Conservation (phyloP, 2,329 filamentous ascomycete species). For the Penicillium sp. region DNA sequence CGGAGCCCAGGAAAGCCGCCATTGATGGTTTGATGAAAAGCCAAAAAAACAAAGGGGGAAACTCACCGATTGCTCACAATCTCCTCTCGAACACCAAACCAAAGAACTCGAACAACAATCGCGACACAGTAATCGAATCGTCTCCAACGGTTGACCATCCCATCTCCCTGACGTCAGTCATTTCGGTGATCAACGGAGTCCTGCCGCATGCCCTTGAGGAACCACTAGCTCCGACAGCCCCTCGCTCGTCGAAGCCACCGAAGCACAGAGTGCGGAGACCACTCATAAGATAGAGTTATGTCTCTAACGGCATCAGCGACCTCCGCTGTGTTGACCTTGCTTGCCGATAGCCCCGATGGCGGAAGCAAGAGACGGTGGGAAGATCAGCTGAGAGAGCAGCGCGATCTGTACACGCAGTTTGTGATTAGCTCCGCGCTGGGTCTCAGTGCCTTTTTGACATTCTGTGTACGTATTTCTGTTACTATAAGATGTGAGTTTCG, state of each 20-base stretch:
- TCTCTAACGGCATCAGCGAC: slow-evolving; percentile 31
- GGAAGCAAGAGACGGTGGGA: slow-evolving; percentile 25
- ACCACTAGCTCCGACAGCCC: slow-evolving; percentile 7
- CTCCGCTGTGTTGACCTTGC: slow-evolving; percentile 21
- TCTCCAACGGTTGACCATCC: not conserved
- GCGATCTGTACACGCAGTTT: slow-evolving; percentile 46
- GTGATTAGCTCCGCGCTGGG: slow-evolving; percentile 45
- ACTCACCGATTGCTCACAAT: not conserved
- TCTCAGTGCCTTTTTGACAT: slow-evolving; percentile 45
- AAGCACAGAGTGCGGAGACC: not conserved
- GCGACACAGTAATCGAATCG: not conserved
- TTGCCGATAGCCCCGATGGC: slow-evolving; percentile 17
- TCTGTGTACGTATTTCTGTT: slow-evolving; percentile 40
- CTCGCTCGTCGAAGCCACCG: slow-evolving; percentile 4
- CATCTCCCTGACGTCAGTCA: slow-evolving; percentile 28
- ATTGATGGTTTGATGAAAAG: slow-evolving; percentile 3
- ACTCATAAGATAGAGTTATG: slow-evolving; percentile 19
- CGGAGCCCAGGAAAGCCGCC: not conserved
- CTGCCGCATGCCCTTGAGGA: slow-evolving; percentile 9
- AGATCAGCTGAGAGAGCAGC: slow-evolving; percentile 34
- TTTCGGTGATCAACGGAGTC: slow-evolving; percentile 3
- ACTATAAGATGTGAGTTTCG: not conserved
- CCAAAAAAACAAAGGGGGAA: slow-evolving; percentile 3
- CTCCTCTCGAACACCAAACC: not conserved
- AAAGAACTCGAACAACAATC: not conserved